Conservation (phyloP, 495 filamentous ascomycete genomes). For the Glutinoglossum americanum region DNA sequence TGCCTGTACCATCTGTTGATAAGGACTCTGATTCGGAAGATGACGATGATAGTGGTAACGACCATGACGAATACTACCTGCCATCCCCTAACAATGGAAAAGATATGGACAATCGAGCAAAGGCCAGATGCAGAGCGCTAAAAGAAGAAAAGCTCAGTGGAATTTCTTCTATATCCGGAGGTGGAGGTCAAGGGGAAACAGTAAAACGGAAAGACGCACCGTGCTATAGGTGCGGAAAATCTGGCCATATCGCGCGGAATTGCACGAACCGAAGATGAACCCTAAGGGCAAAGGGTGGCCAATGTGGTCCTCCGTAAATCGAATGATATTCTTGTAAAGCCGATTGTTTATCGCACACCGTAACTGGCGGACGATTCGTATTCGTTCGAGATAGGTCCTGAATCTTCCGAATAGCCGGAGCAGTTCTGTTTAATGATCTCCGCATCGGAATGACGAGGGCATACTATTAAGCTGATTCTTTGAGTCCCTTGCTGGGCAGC, state of each 20-base stretch:
- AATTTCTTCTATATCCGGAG: constrained; percentile 24
- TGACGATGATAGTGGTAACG: background rate
- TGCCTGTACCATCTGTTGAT: background rate
- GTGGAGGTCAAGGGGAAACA: background rate
- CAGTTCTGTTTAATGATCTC: background rate
- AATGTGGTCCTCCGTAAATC: background rate
- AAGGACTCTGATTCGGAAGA: background rate
- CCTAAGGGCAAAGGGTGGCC: background rate
- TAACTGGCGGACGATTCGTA: background rate
- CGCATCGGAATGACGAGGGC: background rate
- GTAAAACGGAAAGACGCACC: background rate
- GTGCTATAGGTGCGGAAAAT: constrained; percentile 1
- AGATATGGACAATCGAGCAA: background rate
- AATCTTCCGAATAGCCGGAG: background rate
- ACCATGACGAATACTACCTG: background rate
- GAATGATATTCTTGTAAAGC: background rate
- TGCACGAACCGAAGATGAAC: background rate
- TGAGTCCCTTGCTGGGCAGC: background rate
- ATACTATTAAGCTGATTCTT: background rate
- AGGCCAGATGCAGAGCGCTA: background rate
- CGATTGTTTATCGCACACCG: background rate
- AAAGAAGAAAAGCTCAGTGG: background rate
- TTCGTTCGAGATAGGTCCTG: background rate
- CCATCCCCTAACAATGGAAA: background rate
- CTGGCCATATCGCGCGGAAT: background rate